phyloP scores from a whole-genome alignment of 2,329 filamentous ascomycete species.

The Monilinia fructigena region DNA sequence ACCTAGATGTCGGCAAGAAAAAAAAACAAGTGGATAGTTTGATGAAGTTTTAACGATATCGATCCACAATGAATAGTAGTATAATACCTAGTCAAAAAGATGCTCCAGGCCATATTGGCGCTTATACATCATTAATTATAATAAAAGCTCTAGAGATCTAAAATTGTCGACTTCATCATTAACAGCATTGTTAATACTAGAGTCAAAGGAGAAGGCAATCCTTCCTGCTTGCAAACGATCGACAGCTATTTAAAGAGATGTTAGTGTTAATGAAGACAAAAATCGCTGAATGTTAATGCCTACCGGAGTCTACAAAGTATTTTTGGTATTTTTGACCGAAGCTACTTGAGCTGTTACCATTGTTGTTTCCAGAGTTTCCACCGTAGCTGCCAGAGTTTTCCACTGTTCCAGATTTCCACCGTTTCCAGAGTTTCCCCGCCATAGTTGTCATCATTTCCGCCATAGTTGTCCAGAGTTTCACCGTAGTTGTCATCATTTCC shows the following conservation, averaged over 20 bases:
- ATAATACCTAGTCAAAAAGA: background rate
- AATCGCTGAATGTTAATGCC: slow-evolving; percentile 7
- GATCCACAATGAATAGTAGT: background rate
- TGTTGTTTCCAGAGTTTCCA: slow-evolving; percentile 32
- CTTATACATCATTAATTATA: background rate
- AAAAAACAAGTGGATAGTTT: background rate
- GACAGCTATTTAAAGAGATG: slow-evolving; percentile 32
- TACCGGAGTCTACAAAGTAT: slow-evolving; percentile 42
- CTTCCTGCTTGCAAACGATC: slow-evolving; percentile 41
- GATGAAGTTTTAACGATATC: background rate
- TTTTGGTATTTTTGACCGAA: slow-evolving; percentile 38
- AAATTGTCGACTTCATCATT: slow-evolving; percentile 16
- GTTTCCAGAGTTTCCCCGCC: slow-evolving; percentile 26
- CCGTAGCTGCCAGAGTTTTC: slow-evolving; percentile 20
- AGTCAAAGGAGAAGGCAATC: slow-evolving; percentile 38
- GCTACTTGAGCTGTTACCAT: slow-evolving; percentile 36
- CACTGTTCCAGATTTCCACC: too few relatives aligned
- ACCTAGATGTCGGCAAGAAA: background rate
- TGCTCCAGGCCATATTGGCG: background rate
- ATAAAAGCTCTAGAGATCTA: background rate
- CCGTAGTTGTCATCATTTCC: slow-evolving; percentile 40
- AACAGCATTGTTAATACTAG: slow-evolving; percentile 33
- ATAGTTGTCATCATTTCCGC: slow-evolving; percentile 23
- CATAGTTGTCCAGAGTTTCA: slow-evolving; percentile 29
- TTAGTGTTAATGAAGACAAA: background rate